These are phyloP conservation scores for Papilionanthe hybrid DNA, from an alignment of 116 monocot species.

Conservation along the genomic window DNA sequence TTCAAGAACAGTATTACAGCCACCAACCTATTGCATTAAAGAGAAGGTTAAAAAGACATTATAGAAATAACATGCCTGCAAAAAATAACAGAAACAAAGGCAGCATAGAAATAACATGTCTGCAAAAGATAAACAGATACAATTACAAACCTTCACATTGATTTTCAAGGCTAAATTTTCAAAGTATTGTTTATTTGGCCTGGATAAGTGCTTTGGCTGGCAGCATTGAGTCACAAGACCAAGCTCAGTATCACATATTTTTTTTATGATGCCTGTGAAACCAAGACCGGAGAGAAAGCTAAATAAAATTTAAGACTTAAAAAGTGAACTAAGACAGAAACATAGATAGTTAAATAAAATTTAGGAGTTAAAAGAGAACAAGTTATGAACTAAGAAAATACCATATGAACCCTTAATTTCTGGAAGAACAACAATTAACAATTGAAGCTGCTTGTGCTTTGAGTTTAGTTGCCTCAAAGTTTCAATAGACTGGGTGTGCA, in stretches of 20 bases:
- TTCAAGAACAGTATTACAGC: conserved; percentile 45
- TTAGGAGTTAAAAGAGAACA: no score
- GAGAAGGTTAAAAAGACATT: no score
- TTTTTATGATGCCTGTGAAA: conserved; percentile 61
- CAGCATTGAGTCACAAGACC: conserved; percentile 85
- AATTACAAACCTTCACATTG: conserved; percentile 64
- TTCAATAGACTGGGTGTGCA: conserved; percentile 10
- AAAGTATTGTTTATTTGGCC: conserved; percentile 32
- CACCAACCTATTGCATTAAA: conserved; percentile 41
- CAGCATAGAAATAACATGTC: no score
- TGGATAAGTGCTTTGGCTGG: conserved; percentile 12
- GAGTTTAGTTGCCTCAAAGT: not conserved
- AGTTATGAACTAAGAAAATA: not conserved
- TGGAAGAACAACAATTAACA: no score
- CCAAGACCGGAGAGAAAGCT: not conserved
- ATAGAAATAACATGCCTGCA: no score
- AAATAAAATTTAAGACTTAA: not conserved
- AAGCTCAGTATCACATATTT: conserved; percentile 76
- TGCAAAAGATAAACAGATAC: no score
- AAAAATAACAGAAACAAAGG: no score
- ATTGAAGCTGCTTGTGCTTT: not conserved
- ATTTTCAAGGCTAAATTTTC: conserved; percentile 36
- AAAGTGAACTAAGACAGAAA: no score
- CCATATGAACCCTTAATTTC: conserved; percentile 38
- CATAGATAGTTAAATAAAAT: no score